Conservation (phyloP, 75 land plant genomes). For the Pinus tabuliformis region DNA sequence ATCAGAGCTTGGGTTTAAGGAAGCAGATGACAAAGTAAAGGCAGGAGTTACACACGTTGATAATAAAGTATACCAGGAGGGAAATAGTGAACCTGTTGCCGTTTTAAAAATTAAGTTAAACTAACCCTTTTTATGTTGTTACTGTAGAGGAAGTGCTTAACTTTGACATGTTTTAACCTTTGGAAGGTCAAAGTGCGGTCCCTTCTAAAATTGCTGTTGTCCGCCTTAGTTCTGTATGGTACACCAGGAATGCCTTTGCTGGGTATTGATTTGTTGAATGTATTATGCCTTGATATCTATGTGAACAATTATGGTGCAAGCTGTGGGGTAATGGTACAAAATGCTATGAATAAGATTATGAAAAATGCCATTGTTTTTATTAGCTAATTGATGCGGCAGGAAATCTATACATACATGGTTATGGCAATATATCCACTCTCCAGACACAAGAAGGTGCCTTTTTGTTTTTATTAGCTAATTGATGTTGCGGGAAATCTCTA, state of each 20-base stretch:
- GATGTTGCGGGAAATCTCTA: neutral
- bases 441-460: too few relatives aligned
- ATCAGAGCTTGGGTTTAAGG: constrained; percentile 73
- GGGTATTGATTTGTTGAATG: too few relatives aligned
- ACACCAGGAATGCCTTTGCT: neutral
- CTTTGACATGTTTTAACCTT: neutral
- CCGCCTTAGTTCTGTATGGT: neutral
- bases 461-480: neutral
- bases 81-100: neutral
- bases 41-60: neutral
- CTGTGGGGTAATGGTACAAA: neutral
- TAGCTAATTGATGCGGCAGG: too few relatives aligned
- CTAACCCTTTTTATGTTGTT: neutral
- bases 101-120: neutral
- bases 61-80: neutral
- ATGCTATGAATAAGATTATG: neutral
- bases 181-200: neutral
- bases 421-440: too few relatives aligned
- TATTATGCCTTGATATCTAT: neutral
- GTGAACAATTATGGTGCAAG: neutral
- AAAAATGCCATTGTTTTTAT: neutral
- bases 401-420: too few relatives aligned
- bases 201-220: neutral
- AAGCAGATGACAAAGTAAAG: constrained; percentile 19
- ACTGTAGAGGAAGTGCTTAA: neutral